phyloP scores from a whole-genome alignment of 129 eudicot species.

The Logfia minima region DNA sequence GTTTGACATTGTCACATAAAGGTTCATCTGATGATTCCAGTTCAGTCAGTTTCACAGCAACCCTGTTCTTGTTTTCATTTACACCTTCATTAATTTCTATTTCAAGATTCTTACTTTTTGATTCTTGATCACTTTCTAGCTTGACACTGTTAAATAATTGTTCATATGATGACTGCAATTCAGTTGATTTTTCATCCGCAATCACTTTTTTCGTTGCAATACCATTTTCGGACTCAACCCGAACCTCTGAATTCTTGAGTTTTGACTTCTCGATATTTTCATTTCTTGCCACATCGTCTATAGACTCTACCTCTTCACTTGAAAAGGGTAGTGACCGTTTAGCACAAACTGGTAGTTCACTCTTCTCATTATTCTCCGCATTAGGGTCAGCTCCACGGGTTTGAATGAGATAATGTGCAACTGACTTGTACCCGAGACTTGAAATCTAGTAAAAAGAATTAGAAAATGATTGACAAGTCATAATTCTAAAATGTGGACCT shows the following conservation, averaged over 20 bases:
- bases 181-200: not conserved
- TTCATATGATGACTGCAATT: conserved; percentile 1
- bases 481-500: too few relatives aligned
- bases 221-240: not conserved
- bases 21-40: not conserved
- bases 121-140: conserved; percentile 13
- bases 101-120: not conserved
- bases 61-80: conserved; percentile 11
- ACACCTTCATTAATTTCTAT: not conserved
- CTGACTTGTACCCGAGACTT: conserved; percentile 78
- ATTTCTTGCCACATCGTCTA: conserved; percentile 6
- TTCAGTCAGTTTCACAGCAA: not conserved
- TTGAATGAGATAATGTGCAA: conserved; percentile 92
- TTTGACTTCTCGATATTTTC: conserved; percentile 12
- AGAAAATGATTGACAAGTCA: not conserved
- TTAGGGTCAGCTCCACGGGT: conserved; percentile 42
- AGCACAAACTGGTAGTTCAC: conserved; percentile 36
- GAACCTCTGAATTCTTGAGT: not conserved
- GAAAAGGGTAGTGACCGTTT: conserved; percentile 60
- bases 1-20: not conserved
- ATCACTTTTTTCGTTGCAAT: not conserved
- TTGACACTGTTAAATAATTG: not conserved
- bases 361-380: conserved; percentile 30
- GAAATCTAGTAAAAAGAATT: conserved; percentile 45
- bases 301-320: conserved; percentile 13